Evolutionary conservation across 176 grass and related monocot species (phyloP).

Genomic region (Juncus inflexus): DNA sequence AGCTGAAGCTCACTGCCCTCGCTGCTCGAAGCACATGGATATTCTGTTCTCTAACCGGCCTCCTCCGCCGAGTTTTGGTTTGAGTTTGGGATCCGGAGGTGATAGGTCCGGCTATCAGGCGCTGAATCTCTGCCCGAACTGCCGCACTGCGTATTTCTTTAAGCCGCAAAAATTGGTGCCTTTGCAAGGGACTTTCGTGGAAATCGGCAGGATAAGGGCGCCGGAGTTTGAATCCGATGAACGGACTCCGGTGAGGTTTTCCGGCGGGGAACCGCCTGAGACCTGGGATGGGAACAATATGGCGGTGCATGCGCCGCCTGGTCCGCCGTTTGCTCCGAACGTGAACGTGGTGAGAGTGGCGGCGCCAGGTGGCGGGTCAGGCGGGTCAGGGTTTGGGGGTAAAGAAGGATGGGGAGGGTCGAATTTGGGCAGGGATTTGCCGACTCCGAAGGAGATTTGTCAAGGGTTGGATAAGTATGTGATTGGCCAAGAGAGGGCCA

Average conservation of each 20-base stretch:
- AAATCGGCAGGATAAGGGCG: constrained; percentile 77
- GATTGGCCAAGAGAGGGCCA: constrained; percentile 86
- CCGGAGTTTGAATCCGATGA: constrained; percentile 39
- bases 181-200: constrained; percentile 90
- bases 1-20: constrained; percentile 94
- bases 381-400: constrained; percentile 40
- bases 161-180: constrained; percentile 62
- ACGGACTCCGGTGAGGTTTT: constrained; percentile 38
- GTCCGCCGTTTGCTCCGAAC: constrained; percentile 75
- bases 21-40: constrained; percentile 94
- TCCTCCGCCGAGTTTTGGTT: constrained; percentile 26
- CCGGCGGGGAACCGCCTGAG: constrained; percentile 54
- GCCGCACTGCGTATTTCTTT: constrained; percentile 94
- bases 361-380: constrained; percentile 45
- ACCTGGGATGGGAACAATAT: constrained; percentile 49
- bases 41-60: constrained; percentile 78
- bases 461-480: constrained; percentile 96
- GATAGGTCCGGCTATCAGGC: constrained; percentile 61
- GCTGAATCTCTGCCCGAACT: constrained; percentile 92
- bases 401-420: constrained; percentile 91
- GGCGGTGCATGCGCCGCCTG: constrained; percentile 77
- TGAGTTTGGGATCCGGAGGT: constrained; percentile 21
- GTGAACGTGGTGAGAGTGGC: constrained; percentile 81
- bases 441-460: constrained; percentile 91
- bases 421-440: constrained; percentile 85